phyloP scores from a whole-genome alignment of 2,329 filamentous ascomycete species.

The Remersonia thermophila region DNA sequence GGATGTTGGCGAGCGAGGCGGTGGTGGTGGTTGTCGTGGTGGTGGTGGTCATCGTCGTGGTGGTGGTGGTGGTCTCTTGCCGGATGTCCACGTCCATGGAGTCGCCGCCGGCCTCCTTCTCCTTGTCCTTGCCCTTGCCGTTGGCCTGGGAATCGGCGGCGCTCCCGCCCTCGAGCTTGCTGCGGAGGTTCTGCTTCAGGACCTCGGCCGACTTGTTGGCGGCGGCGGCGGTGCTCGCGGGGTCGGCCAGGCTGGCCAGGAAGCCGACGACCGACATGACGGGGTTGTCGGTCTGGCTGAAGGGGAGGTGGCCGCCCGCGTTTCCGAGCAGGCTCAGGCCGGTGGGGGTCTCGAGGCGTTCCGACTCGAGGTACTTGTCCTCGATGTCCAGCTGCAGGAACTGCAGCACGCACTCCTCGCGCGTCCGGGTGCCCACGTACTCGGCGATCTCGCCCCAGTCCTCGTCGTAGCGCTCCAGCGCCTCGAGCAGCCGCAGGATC shows the following conservation, averaged over 20 bases:
- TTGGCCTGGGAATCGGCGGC: conserved; percentile 33
- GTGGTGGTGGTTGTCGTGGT: conserved; percentile 35
- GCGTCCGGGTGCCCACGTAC: conserved; percentile 79
- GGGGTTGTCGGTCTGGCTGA: conserved; percentile 87
- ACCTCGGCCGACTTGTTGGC: conserved; percentile 79
- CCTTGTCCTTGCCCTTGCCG: conserved; percentile 46
- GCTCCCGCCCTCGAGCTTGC: conserved; percentile 51
- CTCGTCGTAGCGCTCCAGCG: conserved; percentile 83
- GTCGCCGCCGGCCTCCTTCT: conserved; percentile 36
- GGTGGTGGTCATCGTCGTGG: conserved; percentile 39
- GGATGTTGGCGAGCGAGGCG: conserved; percentile 56
- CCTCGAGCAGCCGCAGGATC: conserved; percentile 78
- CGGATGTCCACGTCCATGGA: conserved; percentile 51
- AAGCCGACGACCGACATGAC: conserved; percentile 95
- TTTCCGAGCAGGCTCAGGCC: conserved; percentile 56
- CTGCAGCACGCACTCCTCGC: conserved; percentile 93
- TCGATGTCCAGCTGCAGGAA: conserved; percentile 96
- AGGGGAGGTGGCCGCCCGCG: conserved; percentile 70
- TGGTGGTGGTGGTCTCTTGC: conserved; percentile 33
- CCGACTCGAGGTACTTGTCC: conserved; percentile 86
- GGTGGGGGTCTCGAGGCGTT: conserved; percentile 43
- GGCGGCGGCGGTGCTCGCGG: conserved; percentile 78
- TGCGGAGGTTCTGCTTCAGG: conserved; percentile 67
- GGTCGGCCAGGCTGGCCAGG: conserved; percentile 81
- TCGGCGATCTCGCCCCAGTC: conserved; percentile 91